A percentile compares a stretch with the other conserved stretches of the same genome.
These are phyloP conservation scores for Gracilariopsis chorda DNA, from an alignment of 23 red algal genomes.

Conservation along the genomic window DNA sequence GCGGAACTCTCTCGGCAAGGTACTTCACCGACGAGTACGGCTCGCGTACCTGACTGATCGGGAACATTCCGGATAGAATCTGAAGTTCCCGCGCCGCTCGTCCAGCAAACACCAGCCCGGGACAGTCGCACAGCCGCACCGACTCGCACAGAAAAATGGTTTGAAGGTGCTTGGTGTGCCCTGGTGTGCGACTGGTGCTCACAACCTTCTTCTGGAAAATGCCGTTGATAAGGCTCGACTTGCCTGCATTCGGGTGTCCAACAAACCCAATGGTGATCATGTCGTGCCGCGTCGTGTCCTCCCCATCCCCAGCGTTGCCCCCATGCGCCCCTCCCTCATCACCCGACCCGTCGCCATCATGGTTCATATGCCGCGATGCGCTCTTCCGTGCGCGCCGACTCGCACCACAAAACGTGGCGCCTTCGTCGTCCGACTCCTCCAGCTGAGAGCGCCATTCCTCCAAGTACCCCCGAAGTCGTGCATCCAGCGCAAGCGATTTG, in stretches of 20 bases:
- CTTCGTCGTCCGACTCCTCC: conserved; percentile 37
- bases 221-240: conserved; percentile 85
- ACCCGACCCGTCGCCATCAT: not conserved
- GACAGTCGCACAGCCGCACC: conserved; percentile 90
- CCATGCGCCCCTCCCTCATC: not conserved
- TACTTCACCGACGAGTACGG: conserved; percentile 63
- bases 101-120: conserved; percentile 92
- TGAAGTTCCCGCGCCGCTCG: conserved; percentile 60
- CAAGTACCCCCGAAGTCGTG: conserved; percentile 10
- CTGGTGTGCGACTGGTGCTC: conserved; percentile 82
- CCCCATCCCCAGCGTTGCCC: not conserved
- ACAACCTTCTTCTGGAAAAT: conserved; percentile 82
- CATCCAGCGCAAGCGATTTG: conserved; percentile 37
- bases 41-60: conserved; percentile 67
- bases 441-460: conserved; percentile 53
- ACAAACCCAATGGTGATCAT: conserved; percentile 90
- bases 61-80: conserved; percentile 74
- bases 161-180: conserved; percentile 97
- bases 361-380: not conserved
- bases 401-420: not conserved
- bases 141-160: conserved; percentile 76
- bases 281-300: not conserved
- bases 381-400: not conserved
- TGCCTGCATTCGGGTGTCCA: conserved; percentile 96
- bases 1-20: conserved; percentile 51